Evolutionary conservation across 305 asterid genomes (phyloP), one percentile per base, ranked within the genome.

Genomic region (Fraxinus nigra): DNA sequence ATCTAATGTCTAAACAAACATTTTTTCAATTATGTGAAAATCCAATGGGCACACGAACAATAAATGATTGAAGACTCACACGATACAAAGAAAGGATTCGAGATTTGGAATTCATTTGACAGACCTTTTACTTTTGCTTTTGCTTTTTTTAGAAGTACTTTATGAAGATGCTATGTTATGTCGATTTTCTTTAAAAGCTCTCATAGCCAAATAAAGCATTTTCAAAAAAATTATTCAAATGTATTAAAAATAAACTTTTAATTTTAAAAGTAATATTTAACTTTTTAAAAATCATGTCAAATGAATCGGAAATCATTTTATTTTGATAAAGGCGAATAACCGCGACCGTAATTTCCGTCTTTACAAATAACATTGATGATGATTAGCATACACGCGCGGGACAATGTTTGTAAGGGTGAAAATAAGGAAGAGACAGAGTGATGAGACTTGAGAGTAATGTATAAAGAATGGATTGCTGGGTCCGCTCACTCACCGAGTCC

Each of bases 371-470:
- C 26, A 54, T n/a, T 7, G 54, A 72, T 48, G 48, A 7, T 30
- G 13, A 35, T 28, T 37, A 14, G 0, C 46, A 11, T 14, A 10
- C 84, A 80, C 82, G 84, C 77, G 88, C 81, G 79, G 59, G 43
- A 70, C 11, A 32, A 16, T 7, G 75, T 32, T n/a, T 70, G 18
- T 79, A 26, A 73, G 70, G 13, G 56, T 56, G 59, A 51, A 13
- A 11, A 43, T 20, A 24, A 9, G 54, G 76, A 35, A 46, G 70
- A 85, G 86, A 85, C 82, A 80, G 61, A 56, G 79, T 81, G 90
- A 89, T 85, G 84, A 87, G 87, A 87, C 86, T 69, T 46, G 81
- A 48, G 81, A 81, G 77, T 70, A 70, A 78, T 65, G 79, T 76
- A 76, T 75, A 80, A 84, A 76, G 81, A 78, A 77, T 82, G 83